A percentile compares a stretch with the other conserved stretches of the same genome.
Conservation (phyloP, 2,329 filamentous ascomycete genomes). For the Colletotrichum liaoningense region DNA sequence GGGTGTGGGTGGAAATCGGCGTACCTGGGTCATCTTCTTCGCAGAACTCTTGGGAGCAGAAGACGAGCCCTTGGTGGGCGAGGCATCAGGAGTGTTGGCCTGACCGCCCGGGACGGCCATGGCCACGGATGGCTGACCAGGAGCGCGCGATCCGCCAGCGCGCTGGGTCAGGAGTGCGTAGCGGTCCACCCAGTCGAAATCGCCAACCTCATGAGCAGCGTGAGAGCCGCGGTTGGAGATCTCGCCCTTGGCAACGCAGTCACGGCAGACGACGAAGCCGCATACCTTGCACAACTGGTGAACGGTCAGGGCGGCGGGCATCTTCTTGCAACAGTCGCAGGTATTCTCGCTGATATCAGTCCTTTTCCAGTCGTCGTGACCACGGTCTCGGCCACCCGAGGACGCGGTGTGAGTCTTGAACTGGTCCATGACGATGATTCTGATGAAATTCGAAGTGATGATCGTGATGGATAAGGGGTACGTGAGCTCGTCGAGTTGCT, state of each 20-base stretch:
- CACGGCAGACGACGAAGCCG: neutral
- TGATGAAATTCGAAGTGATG: neutral
- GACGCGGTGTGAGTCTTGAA: neutral
- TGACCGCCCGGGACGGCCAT: neutral
- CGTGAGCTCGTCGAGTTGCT: neutral
- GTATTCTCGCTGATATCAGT: neutral
- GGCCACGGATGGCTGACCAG: neutral
- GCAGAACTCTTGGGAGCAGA: neutral
- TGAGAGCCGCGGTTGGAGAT: neutral
- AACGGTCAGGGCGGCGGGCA: neutral
- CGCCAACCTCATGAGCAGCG: neutral
- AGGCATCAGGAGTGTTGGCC: neutral
- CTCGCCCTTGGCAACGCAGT: neutral
- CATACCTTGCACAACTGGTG: neutral
- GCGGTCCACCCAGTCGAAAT: neutral
- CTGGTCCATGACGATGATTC: neutral
- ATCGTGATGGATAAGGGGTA: neutral
- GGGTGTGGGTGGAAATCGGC: neutral
- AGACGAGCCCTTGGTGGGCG: neutral
- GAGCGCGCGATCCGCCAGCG: neutral
- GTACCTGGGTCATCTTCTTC: neutral
- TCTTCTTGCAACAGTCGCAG: neutral
- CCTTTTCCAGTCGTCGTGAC: neutral
- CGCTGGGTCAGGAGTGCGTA: neutral
- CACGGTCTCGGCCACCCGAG: neutral